Evolutionary conservation across 495 filamentous ascomycete species (phyloP).

Genomic region (Neurospora hispaniola): DNA sequence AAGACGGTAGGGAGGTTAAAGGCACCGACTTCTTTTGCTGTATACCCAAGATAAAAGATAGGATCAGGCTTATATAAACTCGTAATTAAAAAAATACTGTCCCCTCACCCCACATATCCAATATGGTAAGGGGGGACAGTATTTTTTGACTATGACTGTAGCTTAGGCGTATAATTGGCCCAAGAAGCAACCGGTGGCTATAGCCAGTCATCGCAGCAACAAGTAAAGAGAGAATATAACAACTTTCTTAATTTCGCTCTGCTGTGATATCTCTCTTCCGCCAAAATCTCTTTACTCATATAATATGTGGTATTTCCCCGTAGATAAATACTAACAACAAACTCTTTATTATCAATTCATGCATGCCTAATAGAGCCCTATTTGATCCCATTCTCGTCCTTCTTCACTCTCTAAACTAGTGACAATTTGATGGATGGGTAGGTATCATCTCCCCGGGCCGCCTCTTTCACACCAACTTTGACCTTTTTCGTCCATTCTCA

Average conservation of each 20-base stretch:
- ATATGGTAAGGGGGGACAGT: too few relatives aligned
- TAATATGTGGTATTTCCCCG: not conserved
- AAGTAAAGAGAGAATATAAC: not conserved
- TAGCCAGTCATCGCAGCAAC: not conserved
- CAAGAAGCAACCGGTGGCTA: not conserved
- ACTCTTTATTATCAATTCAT: not conserved
- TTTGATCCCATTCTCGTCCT: not conserved
- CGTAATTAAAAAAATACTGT: too few relatives aligned
- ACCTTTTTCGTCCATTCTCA: too few relatives aligned
- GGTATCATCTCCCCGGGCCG: not conserved
- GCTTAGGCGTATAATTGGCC: not conserved
- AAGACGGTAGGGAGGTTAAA: slow-evolving; percentile 4
- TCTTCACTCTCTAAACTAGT: not conserved
- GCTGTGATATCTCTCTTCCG: not conserved
- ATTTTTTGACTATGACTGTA: too few relatives aligned
- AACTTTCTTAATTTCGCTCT: too few relatives aligned
- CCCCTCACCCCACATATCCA: too few relatives aligned
- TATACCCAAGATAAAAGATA: not conserved
- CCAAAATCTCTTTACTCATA: not conserved
- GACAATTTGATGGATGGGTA: not conserved
- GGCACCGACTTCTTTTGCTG: not conserved
- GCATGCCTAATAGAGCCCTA: not conserved
- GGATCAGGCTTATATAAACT: not conserved
- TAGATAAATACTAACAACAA: not conserved
- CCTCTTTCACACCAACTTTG: too few relatives aligned